Evolutionary conservation across 2,329 filamentous ascomycete species (phyloP), one percentile per base, ranked within the genome.

Genomic region (Fusarium incarnatum): DNA sequence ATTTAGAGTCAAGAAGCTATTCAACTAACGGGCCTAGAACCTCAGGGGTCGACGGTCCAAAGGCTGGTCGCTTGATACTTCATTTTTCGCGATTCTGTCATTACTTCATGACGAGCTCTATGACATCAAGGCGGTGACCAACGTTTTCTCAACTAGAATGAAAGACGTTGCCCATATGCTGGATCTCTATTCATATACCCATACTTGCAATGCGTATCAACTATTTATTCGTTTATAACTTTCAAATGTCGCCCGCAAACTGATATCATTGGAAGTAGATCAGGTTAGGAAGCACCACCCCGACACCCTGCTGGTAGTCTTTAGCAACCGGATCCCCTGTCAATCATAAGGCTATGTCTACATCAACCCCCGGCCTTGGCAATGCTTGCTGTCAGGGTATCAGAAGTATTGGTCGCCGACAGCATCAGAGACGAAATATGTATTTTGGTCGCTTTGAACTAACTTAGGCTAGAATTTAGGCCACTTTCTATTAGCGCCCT

Each of bases 341-440:
- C 61, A 61, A 50, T 61, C 56, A 66, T 75, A 75, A 67, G 72
- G 72, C 70, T 73, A 49, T 74, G 71, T 68, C 67, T 65, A 63
- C 71, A 59, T 50, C 46, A 30, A 66, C 63, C 68, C 58, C 57
- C 22, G 47, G 48, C 57, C 62, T 68, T 63, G 66, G 61, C 68
- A 64, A 72, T 70, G 65, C 62, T 73, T 72, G 68, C 70, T 37
- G 34, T n/a, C 10, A 37, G 34, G 34, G 34, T 37, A 37, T 37
- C 34, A 37, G 34, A 37, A 37, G 34, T 37, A 37, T 37, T 37
- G 10, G 34, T 18, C 34, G 34, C 34, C 34, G 34, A 37, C 18
- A 37, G 34, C 10, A 37, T 11, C 18, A 37, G 18, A 37, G 18
- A 37, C 34, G 34, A 37, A n/a, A 37, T n/a, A 37, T n/a, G 34